Conservation (phyloP, 805 yeast species). For the Pichia manshurica region DNA sequence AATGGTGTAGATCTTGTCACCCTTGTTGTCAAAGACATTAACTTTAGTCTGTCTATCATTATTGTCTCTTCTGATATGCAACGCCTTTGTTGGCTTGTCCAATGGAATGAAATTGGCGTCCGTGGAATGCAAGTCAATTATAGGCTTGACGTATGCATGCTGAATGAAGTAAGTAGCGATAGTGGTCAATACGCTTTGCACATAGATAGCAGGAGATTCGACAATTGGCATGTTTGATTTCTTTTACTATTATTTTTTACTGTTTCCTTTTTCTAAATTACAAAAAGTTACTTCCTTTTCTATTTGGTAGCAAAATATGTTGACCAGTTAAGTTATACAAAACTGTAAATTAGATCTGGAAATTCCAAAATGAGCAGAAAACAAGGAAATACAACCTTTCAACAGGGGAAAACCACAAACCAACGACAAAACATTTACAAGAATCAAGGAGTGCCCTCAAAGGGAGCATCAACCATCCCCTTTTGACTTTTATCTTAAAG, state of each 20-base stretch:
- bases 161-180: slow-evolving; percentile 39
- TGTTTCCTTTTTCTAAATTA: no score
- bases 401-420: background rate
- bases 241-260: background rate
- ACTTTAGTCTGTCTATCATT: slow-evolving; percentile 39
- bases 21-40: slow-evolving; percentile 43
- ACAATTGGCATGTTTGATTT: slow-evolving; percentile 33
- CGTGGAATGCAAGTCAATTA: slow-evolving; percentile 35
- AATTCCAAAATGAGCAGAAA: background rate
- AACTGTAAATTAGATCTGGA: background rate
- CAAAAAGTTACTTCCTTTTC: background rate
- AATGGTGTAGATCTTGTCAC: slow-evolving; percentile 42
- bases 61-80: slow-evolving; percentile 46
- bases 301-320: background rate
- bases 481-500: no score
- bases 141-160: slow-evolving; percentile 35
- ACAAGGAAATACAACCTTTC: background rate
- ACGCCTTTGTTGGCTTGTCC: slow-evolving; percentile 34
- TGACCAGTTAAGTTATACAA: background rate
- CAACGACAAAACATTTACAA: background rate
- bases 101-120: slow-evolving; percentile 39
- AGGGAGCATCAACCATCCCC: no score
- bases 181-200: slow-evolving; percentile 36
- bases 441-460: background rate
- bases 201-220: slow-evolving; percentile 44